Base-by-base conservation (phyloP, 768 basidiomycete species). In the Suillus fuscotomentosus region DNA sequence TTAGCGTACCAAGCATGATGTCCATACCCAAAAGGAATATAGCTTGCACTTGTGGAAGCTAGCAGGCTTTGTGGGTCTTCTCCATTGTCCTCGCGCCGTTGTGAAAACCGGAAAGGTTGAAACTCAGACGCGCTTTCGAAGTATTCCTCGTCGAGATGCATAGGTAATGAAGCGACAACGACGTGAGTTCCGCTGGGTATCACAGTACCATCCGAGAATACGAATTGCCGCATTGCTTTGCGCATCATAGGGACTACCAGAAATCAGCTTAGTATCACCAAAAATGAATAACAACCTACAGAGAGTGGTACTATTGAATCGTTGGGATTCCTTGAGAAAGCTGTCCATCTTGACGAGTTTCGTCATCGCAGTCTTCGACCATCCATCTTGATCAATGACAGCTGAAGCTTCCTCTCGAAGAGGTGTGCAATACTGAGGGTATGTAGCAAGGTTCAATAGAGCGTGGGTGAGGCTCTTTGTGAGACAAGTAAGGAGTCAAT, bases 51-150 rank as follows among this genome's bases (percentile, higher is more conserved):
- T 39, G 73, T 76, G 11, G 65, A 73, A 60, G 60, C 73, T 68
- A 71, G 68, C 60, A 75, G 75, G 38, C 75, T 68, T 65, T 68
- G 74, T 36, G 67, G 48, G 17, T 70, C 73, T 17, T 72, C 71
- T 17, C 62, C 73, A 6, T 60, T 57, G 31, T 63, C 55, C 39
- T 71, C 71, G n/a, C 65, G 68, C 62, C 69, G 66, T n/a, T 73
- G 63, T 27, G 74, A 64, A 68, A 82, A 84, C 17, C 82, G 74
- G 61, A 80, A 80, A 1, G 80, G 75, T 36, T 81, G 73, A 47
- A 83, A 83, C 48, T 72, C 70, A 36, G 73, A 68, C 0, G 86
- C 72, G 59, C 82, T 75, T n/a, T 72, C 65, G 67, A 85, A 88
- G 22, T 75, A 68, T 17, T 71, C 72, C n/a, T 73, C 73, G 64